Conservation (phyloP, 257 asterid genomes). For the Solanum neorickii region DNA sequence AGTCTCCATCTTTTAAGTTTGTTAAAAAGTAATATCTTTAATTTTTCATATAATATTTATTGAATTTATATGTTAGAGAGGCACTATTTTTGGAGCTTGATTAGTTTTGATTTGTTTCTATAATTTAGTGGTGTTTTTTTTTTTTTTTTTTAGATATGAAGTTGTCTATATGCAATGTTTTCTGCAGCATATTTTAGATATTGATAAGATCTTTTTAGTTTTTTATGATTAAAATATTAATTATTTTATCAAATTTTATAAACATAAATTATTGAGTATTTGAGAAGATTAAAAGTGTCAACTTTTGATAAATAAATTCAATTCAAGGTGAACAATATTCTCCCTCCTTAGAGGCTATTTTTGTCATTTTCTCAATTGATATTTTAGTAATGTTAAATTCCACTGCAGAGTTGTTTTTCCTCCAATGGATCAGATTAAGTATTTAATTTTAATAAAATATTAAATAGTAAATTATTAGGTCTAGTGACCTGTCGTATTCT, state of each 20-base stretch:
- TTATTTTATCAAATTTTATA: neutral
- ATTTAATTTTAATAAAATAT: neutral
- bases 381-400: neutral
- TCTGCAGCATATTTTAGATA: neutral
- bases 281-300: neutral
- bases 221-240: neutral
- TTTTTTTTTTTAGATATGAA: neutral
- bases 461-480: conserved; percentile 13
- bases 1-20: neutral
- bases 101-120: neutral
- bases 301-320: neutral
- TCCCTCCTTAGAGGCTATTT: neutral
- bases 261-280: neutral
- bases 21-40: too few species aligned
- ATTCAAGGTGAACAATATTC: neutral
- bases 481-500: conserved; percentile 29
- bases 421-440: neutral
- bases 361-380: neutral
- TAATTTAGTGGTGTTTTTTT: neutral
- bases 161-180: neutral
- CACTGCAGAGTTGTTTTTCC: neutral
- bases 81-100: neutral
- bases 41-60: too few species aligned
- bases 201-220: neutral
- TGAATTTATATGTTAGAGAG: neutral